Conservation (phyloP, 306 rosid genomes). For the Trifolium dubium region DNA sequence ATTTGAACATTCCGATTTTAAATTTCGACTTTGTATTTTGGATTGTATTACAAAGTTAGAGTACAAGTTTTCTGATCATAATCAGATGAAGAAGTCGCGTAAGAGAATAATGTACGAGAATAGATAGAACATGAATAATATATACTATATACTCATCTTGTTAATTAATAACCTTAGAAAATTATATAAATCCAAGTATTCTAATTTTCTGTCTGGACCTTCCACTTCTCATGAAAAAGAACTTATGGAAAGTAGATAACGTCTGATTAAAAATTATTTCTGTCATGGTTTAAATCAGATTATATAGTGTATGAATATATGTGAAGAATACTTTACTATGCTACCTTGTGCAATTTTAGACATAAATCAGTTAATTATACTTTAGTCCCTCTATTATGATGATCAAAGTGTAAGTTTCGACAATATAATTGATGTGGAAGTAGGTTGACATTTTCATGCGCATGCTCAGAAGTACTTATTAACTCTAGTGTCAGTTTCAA, state of each 20-base stretch:
- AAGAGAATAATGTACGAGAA: neutral
- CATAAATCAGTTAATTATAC: too few relatives aligned
- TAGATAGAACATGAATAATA: slow-evolving; percentile 5
- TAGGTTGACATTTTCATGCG: neutral
- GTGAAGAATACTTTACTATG: too few relatives aligned
- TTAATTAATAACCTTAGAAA: slow-evolving; percentile 16
- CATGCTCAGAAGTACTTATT: too few relatives aligned
- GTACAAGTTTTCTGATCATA: neutral
- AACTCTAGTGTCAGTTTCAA: too few relatives aligned
- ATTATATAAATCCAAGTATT: neutral
- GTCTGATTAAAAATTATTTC: neutral
- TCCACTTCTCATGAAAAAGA: too few relatives aligned
- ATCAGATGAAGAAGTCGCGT: neutral
- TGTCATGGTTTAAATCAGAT: too few relatives aligned
- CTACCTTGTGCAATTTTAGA: too few relatives aligned
- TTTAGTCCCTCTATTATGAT: too few relatives aligned
- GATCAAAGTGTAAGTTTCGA: neutral
- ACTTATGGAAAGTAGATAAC: too few relatives aligned
- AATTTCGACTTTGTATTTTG: neutral
- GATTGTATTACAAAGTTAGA: neutral
- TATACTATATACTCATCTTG: neutral
- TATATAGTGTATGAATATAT: too few relatives aligned
- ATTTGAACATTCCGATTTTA: neutral
- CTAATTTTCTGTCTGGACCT: neutral
- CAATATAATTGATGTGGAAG: neutral